phyloP scores from a whole-genome alignment of 345 rosid species.

The Dovyalis caffra region DNA sequence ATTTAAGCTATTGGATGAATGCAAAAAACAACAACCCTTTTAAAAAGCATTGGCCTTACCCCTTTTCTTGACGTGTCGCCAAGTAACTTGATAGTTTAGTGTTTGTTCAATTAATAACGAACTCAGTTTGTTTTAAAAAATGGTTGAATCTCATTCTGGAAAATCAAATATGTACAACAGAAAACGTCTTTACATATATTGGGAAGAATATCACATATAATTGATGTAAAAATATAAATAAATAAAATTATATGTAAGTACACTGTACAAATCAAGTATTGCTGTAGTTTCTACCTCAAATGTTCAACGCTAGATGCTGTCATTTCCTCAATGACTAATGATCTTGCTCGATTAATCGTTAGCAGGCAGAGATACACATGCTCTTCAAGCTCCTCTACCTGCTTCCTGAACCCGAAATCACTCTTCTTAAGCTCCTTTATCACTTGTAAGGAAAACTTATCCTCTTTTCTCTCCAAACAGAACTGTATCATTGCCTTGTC shows the following conservation, averaged over 20 bases:
- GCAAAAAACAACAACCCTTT: too few relatives aligned
- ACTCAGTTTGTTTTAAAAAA: not conserved
- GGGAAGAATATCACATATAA: not conserved
- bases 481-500: slow-evolving; percentile 34
- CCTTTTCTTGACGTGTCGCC: too few relatives aligned
- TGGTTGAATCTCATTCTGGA: not conserved
- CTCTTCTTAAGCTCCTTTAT: slow-evolving; percentile 41
- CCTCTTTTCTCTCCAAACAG: slow-evolving; percentile 34
- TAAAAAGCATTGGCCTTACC: too few relatives aligned
- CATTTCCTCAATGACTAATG: slow-evolving; percentile 33
- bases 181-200: too few relatives aligned
- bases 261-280: not conserved
- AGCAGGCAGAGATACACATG: slow-evolving; percentile 43
- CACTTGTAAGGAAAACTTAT: slow-evolving; percentile 23
- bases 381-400: slow-evolving; percentile 45
- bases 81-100: too few relatives aligned
- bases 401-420: slow-evolving; percentile 33
- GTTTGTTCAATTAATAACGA: not conserved
- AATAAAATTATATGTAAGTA: too few relatives aligned
- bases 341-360: slow-evolving; percentile 44
- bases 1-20: too few relatives aligned
- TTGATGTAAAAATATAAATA: not conserved
- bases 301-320: slow-evolving; percentile 14
- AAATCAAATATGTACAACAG: not conserved
- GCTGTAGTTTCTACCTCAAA: not conserved